Conservation (phyloP, 495 filamentous ascomycete species). For the Penicillium fimorum region DNA sequence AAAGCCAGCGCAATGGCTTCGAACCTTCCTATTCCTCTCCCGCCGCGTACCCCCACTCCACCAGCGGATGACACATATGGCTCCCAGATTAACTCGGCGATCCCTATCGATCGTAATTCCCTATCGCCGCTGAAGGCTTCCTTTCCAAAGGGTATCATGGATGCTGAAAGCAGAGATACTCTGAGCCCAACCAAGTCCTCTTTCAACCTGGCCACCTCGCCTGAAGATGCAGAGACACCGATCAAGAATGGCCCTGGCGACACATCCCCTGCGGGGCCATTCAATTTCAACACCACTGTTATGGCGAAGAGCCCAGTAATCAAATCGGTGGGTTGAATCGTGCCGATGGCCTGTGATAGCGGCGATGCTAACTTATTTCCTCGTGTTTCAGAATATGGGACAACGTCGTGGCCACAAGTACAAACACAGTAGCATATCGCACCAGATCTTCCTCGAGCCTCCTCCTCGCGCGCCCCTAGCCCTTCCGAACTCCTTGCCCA, state of each 20-base stretch:
- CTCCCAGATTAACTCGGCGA: conserved; percentile 29
- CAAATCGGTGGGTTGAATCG: conserved; percentile 65
- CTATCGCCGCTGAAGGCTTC: conserved; percentile 60
- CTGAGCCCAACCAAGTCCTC: conserved; percentile 41
- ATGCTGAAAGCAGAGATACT: conserved; percentile 29
- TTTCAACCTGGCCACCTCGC: conserved; percentile 43
- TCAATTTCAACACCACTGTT: conserved; percentile 90
- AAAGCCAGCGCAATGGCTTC: conserved; percentile 50
- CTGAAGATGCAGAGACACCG: conserved; percentile 36
- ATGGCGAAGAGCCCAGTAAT: conserved; percentile 70
- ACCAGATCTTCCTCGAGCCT: conserved; percentile 97
- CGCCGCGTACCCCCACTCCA: conserved; percentile 68
- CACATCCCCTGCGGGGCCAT: conserved; percentile 55
- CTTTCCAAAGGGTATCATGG: conserved; percentile 39
- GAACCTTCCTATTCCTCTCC: conserved; percentile 58
- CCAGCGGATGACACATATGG: conserved; percentile 53
- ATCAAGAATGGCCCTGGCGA: conserved; percentile 42
- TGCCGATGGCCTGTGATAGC: neutral
- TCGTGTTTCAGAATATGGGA: conserved; percentile 63
- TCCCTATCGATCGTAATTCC: conserved; percentile 57
- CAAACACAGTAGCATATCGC: conserved; percentile 94
- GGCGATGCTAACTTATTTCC: conserved; percentile 14
- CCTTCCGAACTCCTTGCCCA: conserved; percentile 87
- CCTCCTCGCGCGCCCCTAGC: conserved; percentile 81
- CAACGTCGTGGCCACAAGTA: conserved; percentile 95